These are phyloP conservation scores for Eucalyptus pauciflora DNA, from an alignment of 345 rosid genomes.

Conservation along the genomic window DNA sequence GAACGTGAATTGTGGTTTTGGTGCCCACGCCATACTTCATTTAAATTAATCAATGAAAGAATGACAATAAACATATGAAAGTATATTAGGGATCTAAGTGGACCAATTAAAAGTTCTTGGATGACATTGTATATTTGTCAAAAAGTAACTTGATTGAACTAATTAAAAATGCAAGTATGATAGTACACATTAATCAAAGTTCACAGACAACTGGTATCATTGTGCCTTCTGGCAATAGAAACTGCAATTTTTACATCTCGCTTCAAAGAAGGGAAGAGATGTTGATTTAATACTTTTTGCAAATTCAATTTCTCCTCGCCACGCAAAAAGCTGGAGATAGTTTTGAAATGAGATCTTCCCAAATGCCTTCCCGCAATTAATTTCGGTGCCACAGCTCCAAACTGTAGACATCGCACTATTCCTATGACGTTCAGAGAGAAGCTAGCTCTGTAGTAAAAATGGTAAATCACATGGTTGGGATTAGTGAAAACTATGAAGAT, in stretches of 20 bases:
- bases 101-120: background rate
- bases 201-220: background rate
- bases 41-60: no score
- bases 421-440: background rate
- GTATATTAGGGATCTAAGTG: no score
- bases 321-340: background rate
- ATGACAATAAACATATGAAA: no score
- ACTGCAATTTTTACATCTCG: background rate
- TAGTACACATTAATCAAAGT: no score
- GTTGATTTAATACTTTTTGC: background rate
- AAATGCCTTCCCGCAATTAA: fast-evolving
- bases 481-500: background rate
- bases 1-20: no score
- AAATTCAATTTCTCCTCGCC: fast-evolving
- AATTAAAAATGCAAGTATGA: background rate
- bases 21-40: no score
- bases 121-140: fast-evolving
- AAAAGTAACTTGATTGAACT: background rate
- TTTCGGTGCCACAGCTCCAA: fast-evolving
- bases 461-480: background rate
- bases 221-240: background rate
- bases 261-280: background rate
- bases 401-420: fast-evolving
- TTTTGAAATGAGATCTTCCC: background rate
- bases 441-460: background rate